These are phyloP conservation scores for Drechslerella stenobrocha DNA, from an alignment of 2,329 filamentous ascomycete species.

Conservation along the genomic window DNA sequence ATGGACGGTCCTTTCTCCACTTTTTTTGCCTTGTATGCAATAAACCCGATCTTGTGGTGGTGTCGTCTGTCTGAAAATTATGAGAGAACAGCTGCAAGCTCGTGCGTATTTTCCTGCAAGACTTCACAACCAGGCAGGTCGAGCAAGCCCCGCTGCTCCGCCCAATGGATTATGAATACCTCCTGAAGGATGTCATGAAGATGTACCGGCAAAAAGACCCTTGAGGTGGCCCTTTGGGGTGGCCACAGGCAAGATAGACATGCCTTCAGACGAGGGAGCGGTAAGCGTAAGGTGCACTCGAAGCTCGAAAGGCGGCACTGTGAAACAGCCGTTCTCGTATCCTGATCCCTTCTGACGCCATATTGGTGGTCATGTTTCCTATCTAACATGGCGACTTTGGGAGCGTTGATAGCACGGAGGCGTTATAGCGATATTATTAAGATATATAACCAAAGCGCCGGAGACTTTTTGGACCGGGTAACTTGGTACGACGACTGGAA, in stretches of 20 bases:
- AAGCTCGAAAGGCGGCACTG: neutral
- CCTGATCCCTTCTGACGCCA: conserved; percentile 24
- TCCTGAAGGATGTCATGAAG: too few species aligned
- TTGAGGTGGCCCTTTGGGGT: too few species aligned
- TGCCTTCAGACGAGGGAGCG: neutral
- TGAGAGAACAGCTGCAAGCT: conserved; percentile 22
- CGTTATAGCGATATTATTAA: neutral
- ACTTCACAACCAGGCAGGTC: conserved; percentile 40
- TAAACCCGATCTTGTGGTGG: conserved; percentile 6
- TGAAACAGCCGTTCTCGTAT: neutral
- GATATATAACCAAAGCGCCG: too few species aligned
- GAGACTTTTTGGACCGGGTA: too few species aligned
- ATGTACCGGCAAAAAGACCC: too few species aligned
- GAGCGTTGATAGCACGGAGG: neutral
- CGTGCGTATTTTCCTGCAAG: conserved; percentile 38
- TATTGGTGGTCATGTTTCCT: conserved; percentile 22
- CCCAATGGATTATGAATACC: conserved; percentile 41
- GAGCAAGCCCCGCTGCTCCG: conserved; percentile 22
- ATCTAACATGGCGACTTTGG: conserved; percentile 1
- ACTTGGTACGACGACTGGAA: too few species aligned
- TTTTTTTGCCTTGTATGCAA: conserved; percentile 3
- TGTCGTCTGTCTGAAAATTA: conserved; percentile 34
- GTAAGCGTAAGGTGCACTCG: too few species aligned
- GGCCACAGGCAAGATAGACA: conserved; percentile 19
- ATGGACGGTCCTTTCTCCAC: neutral